These are phyloP conservation scores for Cryptococcus hybrid DNA, from an alignment of 1,284 basidiomycete species.

Conservation along the genomic window DNA sequence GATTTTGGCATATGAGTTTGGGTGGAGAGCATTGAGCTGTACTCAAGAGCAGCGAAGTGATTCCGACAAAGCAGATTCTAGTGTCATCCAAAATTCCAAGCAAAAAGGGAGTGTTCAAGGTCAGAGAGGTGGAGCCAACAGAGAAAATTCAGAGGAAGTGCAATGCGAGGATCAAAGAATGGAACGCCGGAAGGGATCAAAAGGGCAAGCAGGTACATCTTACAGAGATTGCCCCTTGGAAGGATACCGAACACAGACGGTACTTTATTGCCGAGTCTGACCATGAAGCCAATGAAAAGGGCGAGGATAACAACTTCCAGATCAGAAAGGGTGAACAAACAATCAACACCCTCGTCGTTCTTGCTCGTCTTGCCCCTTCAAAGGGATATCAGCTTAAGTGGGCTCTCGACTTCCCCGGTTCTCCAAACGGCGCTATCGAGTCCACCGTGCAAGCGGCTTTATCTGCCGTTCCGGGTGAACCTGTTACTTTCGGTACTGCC, in stretches of 20 bases:
- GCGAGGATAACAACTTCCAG: slow-evolving; percentile 35
- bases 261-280: slow-evolving; percentile 56
- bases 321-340: background rate
- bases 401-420: slow-evolving; percentile 59
- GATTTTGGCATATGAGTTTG: slow-evolving; percentile 54
- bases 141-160: slow-evolving; percentile 50
- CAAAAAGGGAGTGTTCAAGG: slow-evolving; percentile 55
- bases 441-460: slow-evolving; percentile 56
- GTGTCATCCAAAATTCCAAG: slow-evolving; percentile 49
- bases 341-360: slow-evolving; percentile 54
- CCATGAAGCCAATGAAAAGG: slow-evolving; percentile 33
- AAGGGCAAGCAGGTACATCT: slow-evolving; percentile 60
- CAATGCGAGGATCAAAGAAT: slow-evolving; percentile 55
- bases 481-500: slow-evolving; percentile 54
- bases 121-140: slow-evolving; percentile 41
- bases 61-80: slow-evolving; percentile 52
- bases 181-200: slow-evolving; percentile 48
- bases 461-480: slow-evolving; percentile 50
- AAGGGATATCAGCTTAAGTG: slow-evolving; percentile 62
- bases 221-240: slow-evolving; percentile 58
- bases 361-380: slow-evolving; percentile 57
- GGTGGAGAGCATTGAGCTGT: slow-evolving; percentile 57
- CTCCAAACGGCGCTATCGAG: slow-evolving; percentile 56
- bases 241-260: slow-evolving; percentile 56
- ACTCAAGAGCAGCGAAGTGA: slow-evolving; percentile 58